Percentiles rank a stretch among this genome's conserved stretches.
Evolutionary conservation across 768 basidiomycete genomes (phyloP).

Genomic region (Leccinum aurantiacum): DNA sequence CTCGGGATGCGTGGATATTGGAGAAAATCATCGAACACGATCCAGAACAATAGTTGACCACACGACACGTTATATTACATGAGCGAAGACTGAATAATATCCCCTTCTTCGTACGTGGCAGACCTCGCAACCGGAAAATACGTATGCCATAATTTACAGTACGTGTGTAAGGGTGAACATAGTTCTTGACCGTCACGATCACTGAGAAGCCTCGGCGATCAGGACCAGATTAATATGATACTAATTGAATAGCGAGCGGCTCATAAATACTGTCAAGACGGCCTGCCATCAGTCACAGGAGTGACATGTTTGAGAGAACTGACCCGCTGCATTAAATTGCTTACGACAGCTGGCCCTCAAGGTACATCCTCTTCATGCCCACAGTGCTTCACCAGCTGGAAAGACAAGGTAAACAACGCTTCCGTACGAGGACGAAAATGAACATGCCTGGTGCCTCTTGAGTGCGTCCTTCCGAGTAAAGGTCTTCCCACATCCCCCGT

Average conservation of each 20-base stretch:
- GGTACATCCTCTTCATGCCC: constrained; percentile 60
- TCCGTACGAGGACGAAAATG: constrained; percentile 5
- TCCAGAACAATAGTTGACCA: constrained; percentile 25
- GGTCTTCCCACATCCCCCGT: constrained; percentile 83
- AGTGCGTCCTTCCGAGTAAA: constrained; percentile 86
- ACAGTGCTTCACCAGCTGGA: constrained; percentile 74
- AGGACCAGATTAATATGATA: constrained; percentile 26
- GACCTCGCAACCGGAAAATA: constrained; percentile 13
- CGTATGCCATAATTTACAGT: constrained; percentile 31
- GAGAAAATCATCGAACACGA: constrained; percentile 53
- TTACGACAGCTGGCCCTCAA: constrained; percentile 24
- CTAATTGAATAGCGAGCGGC: constrained; percentile 22
- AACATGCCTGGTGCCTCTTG: constrained; percentile 77
- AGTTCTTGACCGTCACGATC: constrained; percentile 12
- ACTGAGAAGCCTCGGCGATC: constrained; percentile 17
- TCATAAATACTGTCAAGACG: constrained; percentile 16
- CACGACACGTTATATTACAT: constrained; percentile 28
- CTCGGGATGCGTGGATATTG: constrained; percentile 85
- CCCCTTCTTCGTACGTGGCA: constrained; percentile 17
- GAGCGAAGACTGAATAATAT: constrained; percentile 11
- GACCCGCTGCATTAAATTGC: constrained; percentile 13
- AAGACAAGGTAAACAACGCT: constrained; percentile 15
- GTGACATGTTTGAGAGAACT: constrained; percentile 15
- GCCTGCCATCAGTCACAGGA: constrained; percentile 22
- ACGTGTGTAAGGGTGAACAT: constrained; percentile 28